Evolutionary conservation across 2,329 filamentous ascomycete genomes (phyloP), one percentile per base, ranked within the genome.

Genomic region (Venturia asperata): DNA sequence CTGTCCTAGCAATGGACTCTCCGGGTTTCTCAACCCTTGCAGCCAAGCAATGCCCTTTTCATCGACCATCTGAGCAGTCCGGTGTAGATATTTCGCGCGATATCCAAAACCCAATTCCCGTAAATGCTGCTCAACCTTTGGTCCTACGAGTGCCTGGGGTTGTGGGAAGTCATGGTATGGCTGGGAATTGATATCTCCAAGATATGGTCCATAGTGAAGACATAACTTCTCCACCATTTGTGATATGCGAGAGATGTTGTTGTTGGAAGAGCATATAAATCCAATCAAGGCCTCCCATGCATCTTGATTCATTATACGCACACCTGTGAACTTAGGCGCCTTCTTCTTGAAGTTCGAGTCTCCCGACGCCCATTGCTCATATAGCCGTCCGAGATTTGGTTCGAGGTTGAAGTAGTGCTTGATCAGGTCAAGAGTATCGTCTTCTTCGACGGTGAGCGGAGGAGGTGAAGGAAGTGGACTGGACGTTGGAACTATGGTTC

Each of bases 191-290:
- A 96, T 75, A 52, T 86, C 81, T 0, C 85, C 90, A 64, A 97
- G 84, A 4, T 90, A 79, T 0, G 87, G 84, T 0, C 94, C 94
- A 71, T 97, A 99, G 72, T 95, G 84, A 37, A 84, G 75, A 74
- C 95, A 99, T 15, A 99, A 80, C 71, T 96, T 97, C 70, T 95
- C 87, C 27, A 93, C 92, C 94, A 99, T 99, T 76, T 95, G 90
- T 5, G 90, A 93, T 74, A 99, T 99, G 47, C 94, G 86, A 1
- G 87, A 84, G 67, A 99, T 99, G 74, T 99, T 97, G 78, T 99
- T 99, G 77, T 99, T 99, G 77, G 92, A 96, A 77, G 92, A 97
- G 81, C 94, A 99, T 68, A 99, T 99, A 76, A 99, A 99, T 65
- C 89, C 88, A 30, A 99, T 81, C 27, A 99, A 81, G 0, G 94